phyloP scores from a whole-genome alignment of 2,329 filamentous ascomycete species.

The Penicillium sp. region DNA sequence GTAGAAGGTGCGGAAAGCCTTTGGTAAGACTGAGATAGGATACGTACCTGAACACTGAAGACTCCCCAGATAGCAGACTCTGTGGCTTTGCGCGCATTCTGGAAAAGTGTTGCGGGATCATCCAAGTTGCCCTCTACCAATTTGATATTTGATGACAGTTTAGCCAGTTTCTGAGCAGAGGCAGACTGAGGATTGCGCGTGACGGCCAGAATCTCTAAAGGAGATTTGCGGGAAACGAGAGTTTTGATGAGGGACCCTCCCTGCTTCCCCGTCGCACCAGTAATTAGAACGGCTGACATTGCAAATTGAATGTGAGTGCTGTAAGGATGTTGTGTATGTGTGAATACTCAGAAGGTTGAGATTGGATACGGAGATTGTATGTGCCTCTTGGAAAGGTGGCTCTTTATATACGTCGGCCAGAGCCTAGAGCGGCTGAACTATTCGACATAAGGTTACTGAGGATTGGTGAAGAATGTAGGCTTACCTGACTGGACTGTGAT shows the following conservation, averaged over 20 bases:
- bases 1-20: not conserved
- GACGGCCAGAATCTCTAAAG: conserved; percentile 62
- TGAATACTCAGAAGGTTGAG: not conserved
- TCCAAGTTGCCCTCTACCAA: conserved; percentile 66
- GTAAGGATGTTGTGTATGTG: not conserved
- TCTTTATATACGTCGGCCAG: not conserved
- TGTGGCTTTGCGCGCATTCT: conserved; percentile 47
- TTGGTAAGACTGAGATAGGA: not conserved
- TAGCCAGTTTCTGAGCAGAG: conserved; percentile 57
- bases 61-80: conserved; percentile 61
- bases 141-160: conserved; percentile 56
- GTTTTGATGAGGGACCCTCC: conserved; percentile 44
- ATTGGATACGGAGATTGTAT: not conserved
- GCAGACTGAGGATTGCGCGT: conserved; percentile 61
- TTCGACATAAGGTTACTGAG: too few relatives aligned
- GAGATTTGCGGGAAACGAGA: conserved; percentile 38
- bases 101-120: conserved; percentile 58
- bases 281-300: conserved; percentile 38
- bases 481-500: not conserved
- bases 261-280: conserved; percentile 50
- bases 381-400: not conserved
- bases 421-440: too few relatives aligned
- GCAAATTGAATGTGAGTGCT: not conserved
- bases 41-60: conserved; percentile 63
- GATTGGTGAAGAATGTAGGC: not conserved